Evolutionary conservation across 352 stramenopile genomes (phyloP).

Genomic region (Thraustotheca clavata): DNA sequence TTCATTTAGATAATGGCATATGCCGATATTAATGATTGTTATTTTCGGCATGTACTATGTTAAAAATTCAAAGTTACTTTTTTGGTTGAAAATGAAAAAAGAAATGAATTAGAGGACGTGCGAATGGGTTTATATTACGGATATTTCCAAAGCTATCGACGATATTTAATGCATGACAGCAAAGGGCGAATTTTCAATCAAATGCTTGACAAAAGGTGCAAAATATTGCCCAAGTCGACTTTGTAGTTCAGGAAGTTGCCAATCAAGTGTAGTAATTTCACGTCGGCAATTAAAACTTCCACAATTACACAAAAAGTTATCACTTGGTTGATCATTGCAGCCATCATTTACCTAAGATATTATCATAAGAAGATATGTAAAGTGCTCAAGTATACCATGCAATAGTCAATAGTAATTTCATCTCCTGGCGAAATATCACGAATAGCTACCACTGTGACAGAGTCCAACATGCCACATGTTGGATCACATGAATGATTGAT

Average conservation of each 20-base stretch:
- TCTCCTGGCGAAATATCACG: constrained; percentile 17
- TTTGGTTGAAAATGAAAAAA: neutral
- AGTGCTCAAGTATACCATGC: neutral
- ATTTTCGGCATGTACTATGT: constrained; percentile 8
- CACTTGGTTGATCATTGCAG: constrained; percentile 13
- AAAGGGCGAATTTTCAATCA: constrained; percentile 20
- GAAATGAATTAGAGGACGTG: neutral
- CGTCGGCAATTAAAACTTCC: constrained; percentile 17
- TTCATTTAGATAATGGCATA: neutral
- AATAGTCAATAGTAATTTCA: constrained; percentile 22
- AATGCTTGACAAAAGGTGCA: constrained; percentile 18
- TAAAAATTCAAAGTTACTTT: neutral
- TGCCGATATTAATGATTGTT: neutral
- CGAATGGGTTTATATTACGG: neutral
- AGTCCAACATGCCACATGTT: constrained; percentile 19
- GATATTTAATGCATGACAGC: neutral
- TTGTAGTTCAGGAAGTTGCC: constrained; percentile 18
- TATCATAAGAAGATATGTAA: neutral
- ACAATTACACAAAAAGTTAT: constrained; percentile 21
- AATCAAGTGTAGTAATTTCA: constrained; percentile 16
- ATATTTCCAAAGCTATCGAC: neutral
- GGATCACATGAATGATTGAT: constrained; percentile 23
- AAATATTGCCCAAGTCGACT: constrained; percentile 18
- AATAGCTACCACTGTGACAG: constrained; percentile 20
- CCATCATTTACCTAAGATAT: constrained; percentile 15